Evolutionary conservation across 257 asterid species (phyloP).

Genomic region (Penstemon eatonii): DNA sequence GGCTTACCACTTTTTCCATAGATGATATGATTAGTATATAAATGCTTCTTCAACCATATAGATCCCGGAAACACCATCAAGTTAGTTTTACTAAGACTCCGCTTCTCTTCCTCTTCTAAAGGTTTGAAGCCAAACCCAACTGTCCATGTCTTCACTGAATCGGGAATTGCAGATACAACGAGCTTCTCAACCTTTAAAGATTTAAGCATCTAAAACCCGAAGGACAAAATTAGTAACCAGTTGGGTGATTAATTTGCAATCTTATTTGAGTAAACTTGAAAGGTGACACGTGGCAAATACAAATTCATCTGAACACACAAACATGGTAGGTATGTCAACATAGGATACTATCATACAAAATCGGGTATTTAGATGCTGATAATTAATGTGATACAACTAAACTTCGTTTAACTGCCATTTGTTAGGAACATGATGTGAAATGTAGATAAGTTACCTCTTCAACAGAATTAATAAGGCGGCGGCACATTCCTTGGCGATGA

Average conservation of each 20-base stretch:
- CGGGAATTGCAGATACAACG: conserved; percentile 84
- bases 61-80: conserved; percentile 95
- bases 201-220: conserved; percentile 63
- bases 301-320: neutral
- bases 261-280: conserved; percentile 2
- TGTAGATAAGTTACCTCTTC: conserved; percentile 58
- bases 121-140: conserved; percentile 78
- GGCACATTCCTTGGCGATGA: conserved; percentile 98
- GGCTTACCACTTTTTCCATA: conserved; percentile 42
- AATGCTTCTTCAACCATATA: conserved; percentile 73
- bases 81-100: conserved; percentile 57
- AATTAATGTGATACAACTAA: neutral
- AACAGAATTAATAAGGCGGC: conserved; percentile 68
- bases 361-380: neutral
- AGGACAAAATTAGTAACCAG: conserved; percentile 22
- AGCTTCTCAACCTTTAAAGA: conserved; percentile 78
- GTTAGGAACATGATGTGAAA: conserved; percentile 17
- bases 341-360: neutral
- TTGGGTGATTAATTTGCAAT: neutral
- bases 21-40: conserved; percentile 33
- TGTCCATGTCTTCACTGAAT: conserved; percentile 88
- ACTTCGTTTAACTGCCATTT: neutral
- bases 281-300: neutral
- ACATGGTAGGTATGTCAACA: neutral
- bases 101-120: conserved; percentile 70